Evolutionary conservation across 2,329 filamentous ascomycete genomes (phyloP), one percentile per base, ranked within the genome.

Genomic region (Helotiales sp.): DNA sequence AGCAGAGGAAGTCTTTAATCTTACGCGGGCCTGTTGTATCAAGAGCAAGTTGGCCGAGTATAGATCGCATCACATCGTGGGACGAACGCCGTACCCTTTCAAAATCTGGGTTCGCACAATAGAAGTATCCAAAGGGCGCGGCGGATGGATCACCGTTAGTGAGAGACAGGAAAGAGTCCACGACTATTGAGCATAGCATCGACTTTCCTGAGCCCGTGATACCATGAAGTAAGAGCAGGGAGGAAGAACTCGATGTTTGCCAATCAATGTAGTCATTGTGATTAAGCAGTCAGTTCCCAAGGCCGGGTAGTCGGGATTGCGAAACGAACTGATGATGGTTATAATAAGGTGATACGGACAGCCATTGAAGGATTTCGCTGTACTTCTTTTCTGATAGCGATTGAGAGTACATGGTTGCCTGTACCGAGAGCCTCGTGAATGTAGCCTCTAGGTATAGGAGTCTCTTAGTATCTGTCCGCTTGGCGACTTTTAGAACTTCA

Each of bases 171-270:
- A 59, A 7, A 50, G 49, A 27, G 9, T 59, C 52, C 12, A 58
- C 44, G 8, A 54, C 53, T 24, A 33, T 19, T 12, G 52, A n/a
- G 31, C 44, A 15, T 1, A 55, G 38, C 36, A 52, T 52, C 7
- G 47, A 51, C 19, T 59, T 57, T 2, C 50, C 55, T 1, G 49
- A 53, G 1, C 55, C 49, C 33, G 51, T 65, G 40, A 70, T 71
- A 6, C 71, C 69, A 62, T 70, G 67, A 6, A 73, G 66, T 71
- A 67, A 73, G 25, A 74, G 52, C 12, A 74, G 68, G 1, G 69
- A 70, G 2, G 68, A 73, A 15, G 52, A 57, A 55, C 67, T 70
- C 10, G 64, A 59, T 27, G 66, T 60, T 42, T 64, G 63, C 70
- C 68, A 72, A 38, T 67, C 51, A 17, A 54, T 53, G 47, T 70